Percentiles rank a stretch among this genome's conserved stretches.
phyloP scores from a whole-genome alignment of 2,329 filamentous ascomycete species.

The Aspergillus sp. region DNA sequence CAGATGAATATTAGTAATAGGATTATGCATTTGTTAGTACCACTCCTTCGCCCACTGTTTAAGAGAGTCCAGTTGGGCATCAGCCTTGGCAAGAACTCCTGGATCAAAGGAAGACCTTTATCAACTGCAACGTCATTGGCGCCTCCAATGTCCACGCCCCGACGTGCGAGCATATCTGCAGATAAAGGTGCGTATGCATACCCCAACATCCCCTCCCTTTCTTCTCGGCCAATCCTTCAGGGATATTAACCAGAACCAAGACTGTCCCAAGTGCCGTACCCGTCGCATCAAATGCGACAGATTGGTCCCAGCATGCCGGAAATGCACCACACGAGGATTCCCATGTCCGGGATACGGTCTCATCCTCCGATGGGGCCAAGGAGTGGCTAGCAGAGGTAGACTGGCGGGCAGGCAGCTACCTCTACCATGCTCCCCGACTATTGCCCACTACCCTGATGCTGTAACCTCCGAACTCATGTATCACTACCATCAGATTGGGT shows the following conservation, averaged over 20 bases:
- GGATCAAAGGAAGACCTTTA: too few species aligned
- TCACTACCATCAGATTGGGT: conserved; percentile 27
- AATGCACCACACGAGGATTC: conserved; percentile 29
- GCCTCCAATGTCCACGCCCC: too few species aligned
- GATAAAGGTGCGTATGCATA: too few species aligned
- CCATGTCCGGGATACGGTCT: conserved; percentile 30
- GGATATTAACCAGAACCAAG: not conserved
- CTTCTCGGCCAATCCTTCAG: too few species aligned
- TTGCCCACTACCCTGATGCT: not conserved
- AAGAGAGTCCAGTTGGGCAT: too few species aligned
- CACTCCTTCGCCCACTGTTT: too few species aligned
- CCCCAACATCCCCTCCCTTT: too few species aligned
- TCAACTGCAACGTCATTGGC: too few species aligned
- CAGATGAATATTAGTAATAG: too few species aligned
- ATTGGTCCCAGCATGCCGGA: conserved; percentile 25
- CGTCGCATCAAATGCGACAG: conserved; percentile 31
- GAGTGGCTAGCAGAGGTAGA: conserved; percentile 29
- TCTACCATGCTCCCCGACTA: not conserved
- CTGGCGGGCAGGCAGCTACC: conserved; percentile 25
- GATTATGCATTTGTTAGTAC: too few species aligned
- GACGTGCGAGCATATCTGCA: too few species aligned
- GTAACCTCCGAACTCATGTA: conserved; percentile 19
- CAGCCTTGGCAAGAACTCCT: too few species aligned
- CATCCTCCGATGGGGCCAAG: conserved; percentile 28
- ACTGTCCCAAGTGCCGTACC: conserved; percentile 26